A percentile compares a stretch with the other conserved stretches of the same genome.
These are phyloP conservation scores for Phyllosticta citribraziliensis DNA, from an alignment of 2,329 filamentous ascomycete species.

Conservation along the genomic window DNA sequence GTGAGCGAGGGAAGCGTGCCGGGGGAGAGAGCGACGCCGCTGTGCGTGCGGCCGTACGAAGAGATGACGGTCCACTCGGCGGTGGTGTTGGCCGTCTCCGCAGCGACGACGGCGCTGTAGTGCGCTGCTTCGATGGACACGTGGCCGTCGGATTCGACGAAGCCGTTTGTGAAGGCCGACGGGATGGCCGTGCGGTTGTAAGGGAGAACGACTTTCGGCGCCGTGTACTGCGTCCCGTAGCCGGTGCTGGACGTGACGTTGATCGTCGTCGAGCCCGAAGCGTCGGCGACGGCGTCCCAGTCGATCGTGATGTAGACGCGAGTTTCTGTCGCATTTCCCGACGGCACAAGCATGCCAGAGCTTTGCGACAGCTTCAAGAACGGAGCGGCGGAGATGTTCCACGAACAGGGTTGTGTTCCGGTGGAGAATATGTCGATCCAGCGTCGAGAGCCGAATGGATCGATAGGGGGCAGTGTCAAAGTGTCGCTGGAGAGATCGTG, in stretches of 20 bases:
- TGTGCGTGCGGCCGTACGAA: constrained; percentile 27
- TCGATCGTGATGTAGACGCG: constrained; percentile 29
- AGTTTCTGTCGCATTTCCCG: constrained; percentile 21
- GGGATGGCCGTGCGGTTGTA: constrained; percentile 27
- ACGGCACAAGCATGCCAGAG: constrained; percentile 22
- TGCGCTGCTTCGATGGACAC: constrained; percentile 29
- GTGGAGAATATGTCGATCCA: constrained; percentile 29
- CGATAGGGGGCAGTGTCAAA: constrained; percentile 22
- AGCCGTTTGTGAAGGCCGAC: constrained; percentile 22
- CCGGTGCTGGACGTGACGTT: constrained; percentile 25
- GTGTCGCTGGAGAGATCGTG: constrained; percentile 39
- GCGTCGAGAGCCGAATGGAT: constrained; percentile 21
- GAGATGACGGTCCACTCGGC: constrained; percentile 22
- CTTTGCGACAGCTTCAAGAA: constrained; percentile 26
- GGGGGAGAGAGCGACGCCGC: constrained; percentile 24
- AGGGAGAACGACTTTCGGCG: constrained; percentile 22
- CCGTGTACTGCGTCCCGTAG: constrained; percentile 29
- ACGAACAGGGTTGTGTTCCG: constrained; percentile 22
- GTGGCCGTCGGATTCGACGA: constrained; percentile 26
- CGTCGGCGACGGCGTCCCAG: constrained; percentile 20
- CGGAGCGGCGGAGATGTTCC: constrained; percentile 28
- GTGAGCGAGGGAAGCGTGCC: constrained; percentile 20
- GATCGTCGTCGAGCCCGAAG: constrained; percentile 20
- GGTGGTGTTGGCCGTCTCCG: constrained; percentile 19
- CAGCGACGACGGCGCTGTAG: constrained; percentile 23